These are phyloP conservation scores for Colletotrichum tabaci DNA, from an alignment of 2,329 filamentous ascomycete species.

Conservation along the genomic window DNA sequence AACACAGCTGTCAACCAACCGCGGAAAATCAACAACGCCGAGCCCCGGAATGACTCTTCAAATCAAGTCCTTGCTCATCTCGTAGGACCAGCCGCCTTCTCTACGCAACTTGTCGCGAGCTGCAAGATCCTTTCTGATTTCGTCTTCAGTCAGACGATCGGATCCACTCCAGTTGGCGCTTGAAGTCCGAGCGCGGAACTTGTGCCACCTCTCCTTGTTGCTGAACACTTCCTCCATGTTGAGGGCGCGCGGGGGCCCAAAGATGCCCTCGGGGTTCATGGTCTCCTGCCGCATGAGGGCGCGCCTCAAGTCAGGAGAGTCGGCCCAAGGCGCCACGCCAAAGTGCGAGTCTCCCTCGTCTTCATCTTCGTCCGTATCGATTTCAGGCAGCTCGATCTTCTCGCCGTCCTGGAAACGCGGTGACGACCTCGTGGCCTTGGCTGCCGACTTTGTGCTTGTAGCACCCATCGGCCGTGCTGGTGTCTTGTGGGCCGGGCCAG, in stretches of 20 bases:
- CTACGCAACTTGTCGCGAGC: conserved; percentile 84
- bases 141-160: conserved; percentile 88
- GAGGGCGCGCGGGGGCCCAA: conserved; percentile 88
- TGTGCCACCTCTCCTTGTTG: conserved; percentile 87
- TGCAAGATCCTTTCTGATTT: conserved; percentile 84
- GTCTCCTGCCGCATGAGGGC: conserved; percentile 87
- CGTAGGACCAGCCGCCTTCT: conserved; percentile 89
- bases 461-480: conserved; percentile 70
- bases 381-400: conserved; percentile 92
- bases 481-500: conserved; percentile 75
- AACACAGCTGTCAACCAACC: conserved; percentile 37
- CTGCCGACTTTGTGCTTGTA: conserved; percentile 66
- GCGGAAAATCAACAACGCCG: conserved; percentile 34
- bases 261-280: conserved; percentile 87
- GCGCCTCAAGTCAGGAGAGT: conserved; percentile 84
- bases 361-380: conserved; percentile 90
- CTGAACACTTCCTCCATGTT: conserved; percentile 98
- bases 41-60: conserved; percentile 45
- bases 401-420: conserved; percentile 92
- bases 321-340: conserved; percentile 84
- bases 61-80: conserved; percentile 65
- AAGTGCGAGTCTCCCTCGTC: conserved; percentile 68
- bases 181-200: conserved; percentile 91
- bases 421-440: conserved; percentile 77
- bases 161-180: conserved; percentile 94